Evolutionary conservation across 805 yeast species (phyloP), one percentile per base, ranked within the genome.

Genomic region (Danielia oregonensis): DNA sequence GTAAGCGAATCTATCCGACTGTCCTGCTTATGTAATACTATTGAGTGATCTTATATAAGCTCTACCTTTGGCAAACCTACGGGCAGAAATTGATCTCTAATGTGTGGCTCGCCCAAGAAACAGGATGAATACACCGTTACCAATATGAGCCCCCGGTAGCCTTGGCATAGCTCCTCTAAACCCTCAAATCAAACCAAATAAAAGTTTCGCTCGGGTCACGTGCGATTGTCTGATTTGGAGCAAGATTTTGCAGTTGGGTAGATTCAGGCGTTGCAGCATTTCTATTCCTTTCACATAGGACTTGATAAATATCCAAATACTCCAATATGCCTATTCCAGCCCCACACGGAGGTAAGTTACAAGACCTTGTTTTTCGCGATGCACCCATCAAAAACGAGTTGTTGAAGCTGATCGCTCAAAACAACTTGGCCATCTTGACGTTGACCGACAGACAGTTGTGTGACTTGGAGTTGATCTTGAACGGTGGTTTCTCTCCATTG

Each of bases 401-500:
- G 27, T 52, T 82, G 28, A 53, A 65, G 17, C 93, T 87, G 63
- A 73, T 82, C 13, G 64, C 68, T 21, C 40, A 63, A 10, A 36
- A 51, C 13, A 40, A 42, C 12, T 68, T 79, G 35, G 63, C 69
- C 15, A 52, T 70, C n/a, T 59, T 75, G 32, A 63, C 61, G 9
- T 70, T 89, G 46, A 81, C 94, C 22, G 91, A 79, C 43, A 82
- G 97, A 59, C 97, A 89, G 61, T 70, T 89, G 37, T 89, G 97
- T 63, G 97, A 89, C 61, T 67, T 91, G 54, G 97, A 89, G 66
- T 72, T 91, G 61, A 86, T 89, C 55, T 66, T 91, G 42, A 84
- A 84, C 52, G 97, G 97, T 61, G 97, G 97, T 4, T 89, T 89
- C 60, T 87, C 96, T 25, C 97, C 93, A 12, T 65, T 79, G 57